Evolutionary conservation across 108 stramenopile genomes (phyloP).

Genomic region (Craspedostauros australis): DNA sequence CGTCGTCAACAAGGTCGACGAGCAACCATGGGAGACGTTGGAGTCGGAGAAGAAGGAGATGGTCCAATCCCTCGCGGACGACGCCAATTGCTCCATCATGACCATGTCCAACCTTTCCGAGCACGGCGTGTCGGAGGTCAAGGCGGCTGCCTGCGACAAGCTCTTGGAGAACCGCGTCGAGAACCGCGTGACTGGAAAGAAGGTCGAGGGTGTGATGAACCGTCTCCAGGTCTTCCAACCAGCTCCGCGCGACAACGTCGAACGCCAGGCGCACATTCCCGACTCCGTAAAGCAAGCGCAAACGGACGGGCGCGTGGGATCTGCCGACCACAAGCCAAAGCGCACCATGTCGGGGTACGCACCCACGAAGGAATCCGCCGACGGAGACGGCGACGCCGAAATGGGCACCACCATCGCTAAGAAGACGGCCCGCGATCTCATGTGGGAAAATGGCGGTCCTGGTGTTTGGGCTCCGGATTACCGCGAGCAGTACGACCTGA

Average conservation of each 20-base stretch:
- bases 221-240: slow-evolving; percentile 96
- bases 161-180: slow-evolving; percentile 90
- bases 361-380: slow-evolving; percentile 49
- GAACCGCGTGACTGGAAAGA: slow-evolving; percentile 80
- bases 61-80: slow-evolving; percentile 63
- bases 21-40: slow-evolving; percentile 84
- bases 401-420: slow-evolving; percentile 28
- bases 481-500: slow-evolving; percentile 90
- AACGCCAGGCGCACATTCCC: slow-evolving; percentile 83
- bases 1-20: slow-evolving; percentile 97
- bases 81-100: slow-evolving; percentile 77
- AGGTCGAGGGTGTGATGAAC: slow-evolving; percentile 92
- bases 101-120: slow-evolving; percentile 94
- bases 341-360: slow-evolving; percentile 69
- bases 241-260: slow-evolving; percentile 81
- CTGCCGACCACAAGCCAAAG: slow-evolving; percentile 34
- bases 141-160: slow-evolving; percentile 92
- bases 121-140: slow-evolving; percentile 89
- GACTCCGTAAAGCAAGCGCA: slow-evolving; percentile 79
- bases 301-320: slow-evolving; percentile 33
- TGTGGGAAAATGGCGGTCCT: slow-evolving; percentile 97
- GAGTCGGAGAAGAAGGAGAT: slow-evolving; percentile 61
- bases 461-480: slow-evolving; percentile 97
- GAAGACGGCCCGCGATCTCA: slow-evolving; percentile 91
- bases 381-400: slow-evolving; percentile 37